A percentile compares a stretch with the other conserved stretches of the same genome.
phyloP scores from a whole-genome alignment of 2,329 filamentous ascomycete genomes.

The Trichoderma sp. region DNA sequence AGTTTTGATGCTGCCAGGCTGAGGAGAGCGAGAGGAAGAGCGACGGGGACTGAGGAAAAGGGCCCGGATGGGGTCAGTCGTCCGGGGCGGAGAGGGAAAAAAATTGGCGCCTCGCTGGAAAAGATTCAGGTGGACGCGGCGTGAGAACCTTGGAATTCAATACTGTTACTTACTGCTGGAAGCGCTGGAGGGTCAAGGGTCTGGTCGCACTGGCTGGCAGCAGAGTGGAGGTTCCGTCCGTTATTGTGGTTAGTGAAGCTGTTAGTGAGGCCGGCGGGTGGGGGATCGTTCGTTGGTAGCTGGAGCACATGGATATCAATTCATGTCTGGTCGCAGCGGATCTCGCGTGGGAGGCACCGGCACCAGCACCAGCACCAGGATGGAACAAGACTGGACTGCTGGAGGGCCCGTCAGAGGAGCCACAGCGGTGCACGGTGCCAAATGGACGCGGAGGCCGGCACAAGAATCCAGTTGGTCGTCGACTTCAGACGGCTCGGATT shows the following conservation, averaged over 20 bases:
- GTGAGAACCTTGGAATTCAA: neutral
- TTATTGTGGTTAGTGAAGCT: no score
- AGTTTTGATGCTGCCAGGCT: neutral
- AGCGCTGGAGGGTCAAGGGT: no score
- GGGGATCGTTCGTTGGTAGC: no score
- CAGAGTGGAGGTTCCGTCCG: no score
- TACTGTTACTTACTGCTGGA: neutral
- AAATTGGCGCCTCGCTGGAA: neutral
- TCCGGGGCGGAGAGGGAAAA: conserved; percentile 17
- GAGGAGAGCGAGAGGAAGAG: neutral
- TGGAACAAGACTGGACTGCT: neutral
- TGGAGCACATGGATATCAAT: conserved; percentile 7
- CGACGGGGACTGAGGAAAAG: conserved; percentile 16
- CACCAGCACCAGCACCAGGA: neutral
- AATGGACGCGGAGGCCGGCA: neutral
- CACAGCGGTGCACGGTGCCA: conserved; percentile 18
- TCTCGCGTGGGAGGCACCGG: conserved; percentile 24
- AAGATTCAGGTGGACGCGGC: neutral
- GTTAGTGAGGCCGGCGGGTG: no score
- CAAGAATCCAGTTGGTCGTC: no score
- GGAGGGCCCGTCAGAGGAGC: neutral
- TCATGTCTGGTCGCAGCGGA: conserved; percentile 14
- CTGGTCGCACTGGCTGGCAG: no score
- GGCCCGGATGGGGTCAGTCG: conserved; percentile 16
- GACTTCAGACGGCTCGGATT: neutral